Evolutionary conservation across 2,329 filamentous ascomycete genomes (phyloP), one percentile per base, ranked within the genome.

Genomic region (Hymenoscyphus scutula): DNA sequence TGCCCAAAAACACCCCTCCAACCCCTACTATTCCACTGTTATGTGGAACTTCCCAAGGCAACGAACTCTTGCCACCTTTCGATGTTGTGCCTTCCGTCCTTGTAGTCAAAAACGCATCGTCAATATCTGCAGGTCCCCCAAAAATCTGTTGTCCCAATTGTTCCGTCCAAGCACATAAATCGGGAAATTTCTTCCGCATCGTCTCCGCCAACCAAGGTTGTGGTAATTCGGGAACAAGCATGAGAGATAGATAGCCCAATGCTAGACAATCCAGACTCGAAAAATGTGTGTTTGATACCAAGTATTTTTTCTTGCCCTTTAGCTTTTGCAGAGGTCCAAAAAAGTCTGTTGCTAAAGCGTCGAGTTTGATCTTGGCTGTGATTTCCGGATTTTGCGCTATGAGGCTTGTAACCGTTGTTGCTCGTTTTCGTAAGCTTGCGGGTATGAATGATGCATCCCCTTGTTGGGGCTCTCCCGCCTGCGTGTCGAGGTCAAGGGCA

Each of bases 211-310:
- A 76, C 87, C 87, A 91, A 19, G 82, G 75, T 60, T 87, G 83
- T 17, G 86, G 84, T 25, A 90, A 73, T 8, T 82, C 76, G 0
- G 87, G 83, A 27, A 83, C 80, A 1, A 89, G 79, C 79, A 95
- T 89, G 57, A 97, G 77, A 1, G 86, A 82, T 38, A 98, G 78
- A 74, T 96, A 96, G 11, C 88, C 95, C 70, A 91, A 85, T 0
- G 86, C 88, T 55, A 97, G 75, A 73, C 91, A 97, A 75, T 97
- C 93, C 27, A 96, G 76, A 60, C 83, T 85, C 1, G 85, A 85
- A 0, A 84, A 81, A n/a, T 77, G 71, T 0, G 77, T 73, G 8
- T 77, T 76, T 11, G 77, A 78, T 1, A 90, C 77, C 11, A 91
- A 74, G 70, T 83, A 89, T 1, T 75, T 71, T 64, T 84, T 85